A percentile compares a stretch with the other conserved stretches of the same genome.
Evolutionary conservation across 192 early-diverging fungal genomes (phyloP).

Genomic region (Coemansia sp.): DNA sequence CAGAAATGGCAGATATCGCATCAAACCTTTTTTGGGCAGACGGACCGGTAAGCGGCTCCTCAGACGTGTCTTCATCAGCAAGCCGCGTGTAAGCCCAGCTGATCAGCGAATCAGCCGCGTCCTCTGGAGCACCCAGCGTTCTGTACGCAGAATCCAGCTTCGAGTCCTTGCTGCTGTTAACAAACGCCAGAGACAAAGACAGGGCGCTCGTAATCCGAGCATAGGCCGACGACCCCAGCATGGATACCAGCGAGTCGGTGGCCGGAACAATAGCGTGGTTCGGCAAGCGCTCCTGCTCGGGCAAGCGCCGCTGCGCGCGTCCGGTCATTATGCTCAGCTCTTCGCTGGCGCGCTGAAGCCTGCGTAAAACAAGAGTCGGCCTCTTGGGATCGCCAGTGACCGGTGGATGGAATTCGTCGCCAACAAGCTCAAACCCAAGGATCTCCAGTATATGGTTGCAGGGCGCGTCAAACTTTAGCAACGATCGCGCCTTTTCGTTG

Average conservation of each 20-base stretch:
- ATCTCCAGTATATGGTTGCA: constrained; percentile 34
- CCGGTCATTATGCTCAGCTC: constrained; percentile 28
- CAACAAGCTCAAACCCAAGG: constrained; percentile 32
- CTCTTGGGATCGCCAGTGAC: neutral
- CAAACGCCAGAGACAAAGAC: constrained; percentile 4
- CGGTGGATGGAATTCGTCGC: constrained; percentile 35
- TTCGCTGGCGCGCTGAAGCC: constrained; percentile 26
- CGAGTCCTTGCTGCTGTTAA: neutral
- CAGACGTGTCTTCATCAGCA: constrained; percentile 48
- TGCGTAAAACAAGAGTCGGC: neutral
- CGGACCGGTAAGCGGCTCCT: constrained; percentile 20
- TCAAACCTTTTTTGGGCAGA: constrained; percentile 50
- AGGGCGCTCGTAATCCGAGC: neutral
- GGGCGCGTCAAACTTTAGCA: constrained; percentile 43
- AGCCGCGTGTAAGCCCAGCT: constrained; percentile 58
- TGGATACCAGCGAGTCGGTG: neutral
- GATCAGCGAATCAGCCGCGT: constrained; percentile 54
- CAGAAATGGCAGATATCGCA: constrained; percentile 39
- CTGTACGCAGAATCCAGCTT: constrained; percentile 22
- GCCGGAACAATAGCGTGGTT: neutral
- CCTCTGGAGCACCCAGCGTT: constrained; percentile 45
- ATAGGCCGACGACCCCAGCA: constrained; percentile 24
- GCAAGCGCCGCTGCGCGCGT: constrained; percentile 34
- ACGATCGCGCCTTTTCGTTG: constrained; percentile 22
- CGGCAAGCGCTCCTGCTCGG: constrained; percentile 20